Evolutionary conservation across 441 rosid species (phyloP), one percentile per base, ranked within the genome.

Genomic region (Bocquillonia castaneifolia): DNA sequence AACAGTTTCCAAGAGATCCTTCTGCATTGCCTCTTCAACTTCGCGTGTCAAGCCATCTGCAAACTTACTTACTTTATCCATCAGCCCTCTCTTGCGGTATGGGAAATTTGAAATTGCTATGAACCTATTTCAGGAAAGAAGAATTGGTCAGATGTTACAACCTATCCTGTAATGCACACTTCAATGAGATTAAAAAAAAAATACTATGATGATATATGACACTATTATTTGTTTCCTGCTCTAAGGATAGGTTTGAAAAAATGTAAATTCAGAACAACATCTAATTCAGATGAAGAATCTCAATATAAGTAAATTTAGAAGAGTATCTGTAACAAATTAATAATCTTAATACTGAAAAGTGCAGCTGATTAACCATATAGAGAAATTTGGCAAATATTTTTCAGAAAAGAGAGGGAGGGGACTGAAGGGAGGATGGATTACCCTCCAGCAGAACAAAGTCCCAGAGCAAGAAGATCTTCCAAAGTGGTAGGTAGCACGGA

Each of bases 401-500:
- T 65, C 53, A 65, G 71, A 45, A 64, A 56, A 14, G 53, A 37
- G 8, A 42, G 57, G 18, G 42, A 61, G 34, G 47, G 42, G 1
- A 17, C 13, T 0, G 48, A 36, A 12, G 2, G 28, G 78, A 50
- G 61, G 75, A 66, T 17, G 61, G 36, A 51, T 68, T 87, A 93
- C 97, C 98, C 99, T 79, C 96, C 97, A 68, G 95, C 95, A 22
- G 97, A 91, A 78, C 96, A 93, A 68, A 93, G 84, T 67, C 92
- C 91, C 40, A 91, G 89, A 51, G 92, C 96, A 39, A 91, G 95
- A 78, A 93, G 96, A 85, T 89, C 97, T 77, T 90, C 98, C 72
- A 89, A 64, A 52, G 94, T 90, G 44, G 94, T 81, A 44, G 88
- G 89, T 53, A 93, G 84, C 64, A 93, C 93, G 32, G 95, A 93